Percentiles rank a stretch among this genome's conserved stretches.
phyloP scores from a whole-genome alignment of 805 yeast species.

The Candida nitratophila region DNA sequence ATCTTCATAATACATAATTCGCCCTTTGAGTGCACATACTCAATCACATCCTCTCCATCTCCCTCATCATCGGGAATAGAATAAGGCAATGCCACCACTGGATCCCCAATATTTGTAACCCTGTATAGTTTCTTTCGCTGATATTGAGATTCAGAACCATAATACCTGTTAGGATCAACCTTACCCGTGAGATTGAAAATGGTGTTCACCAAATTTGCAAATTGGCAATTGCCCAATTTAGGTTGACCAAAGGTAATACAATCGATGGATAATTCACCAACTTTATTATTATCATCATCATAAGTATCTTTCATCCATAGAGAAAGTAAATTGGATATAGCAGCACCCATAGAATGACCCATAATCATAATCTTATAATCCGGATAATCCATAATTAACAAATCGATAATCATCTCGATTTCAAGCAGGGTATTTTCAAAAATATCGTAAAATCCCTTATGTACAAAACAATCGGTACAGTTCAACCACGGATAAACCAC shows the following conservation, averaged over 20 bases:
- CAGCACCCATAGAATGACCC: constrained; percentile 32
- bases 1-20: constrained; percentile 17
- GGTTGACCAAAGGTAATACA: constrained; percentile 39
- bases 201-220: constrained; percentile 29
- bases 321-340: constrained; percentile 30
- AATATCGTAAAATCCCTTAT: constrained; percentile 29
- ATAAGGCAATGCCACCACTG: constrained; percentile 15
- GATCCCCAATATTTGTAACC: constrained; percentile 23
- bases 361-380: constrained; percentile 7
- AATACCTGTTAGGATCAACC: background rate
- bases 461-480: constrained; percentile 30
- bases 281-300: constrained; percentile 26
- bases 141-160: background rate
- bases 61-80: constrained; percentile 1
- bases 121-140: constrained; percentile 13
- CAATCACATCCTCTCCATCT: background rate
- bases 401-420: constrained; percentile 12
- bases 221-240: constrained; percentile 31
- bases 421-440: constrained; percentile 23
- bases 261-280: constrained; percentile 15
- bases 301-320: constrained; percentile 21
- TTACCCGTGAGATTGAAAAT: background rate
- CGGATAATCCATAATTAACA: constrained; percentile 15
- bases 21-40: constrained; percentile 15
- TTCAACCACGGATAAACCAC: constrained; percentile 17